phyloP scores from a whole-genome alignment of 208 protist genomes.

The Leishmania guyanensis region DNA sequence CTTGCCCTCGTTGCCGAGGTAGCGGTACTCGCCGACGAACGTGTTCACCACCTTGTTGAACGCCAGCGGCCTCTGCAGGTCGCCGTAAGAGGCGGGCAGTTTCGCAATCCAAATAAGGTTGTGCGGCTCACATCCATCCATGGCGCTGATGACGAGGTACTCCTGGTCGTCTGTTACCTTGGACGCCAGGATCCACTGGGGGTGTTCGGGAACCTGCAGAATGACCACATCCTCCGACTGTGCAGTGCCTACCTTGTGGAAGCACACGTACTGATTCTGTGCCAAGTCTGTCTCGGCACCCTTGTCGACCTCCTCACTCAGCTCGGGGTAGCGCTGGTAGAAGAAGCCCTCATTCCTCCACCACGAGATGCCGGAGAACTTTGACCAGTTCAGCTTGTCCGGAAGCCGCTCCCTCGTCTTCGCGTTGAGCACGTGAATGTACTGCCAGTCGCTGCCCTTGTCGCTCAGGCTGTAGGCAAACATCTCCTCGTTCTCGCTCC shows the following conservation, averaged over 20 bases:
- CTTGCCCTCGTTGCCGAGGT: constrained; percentile 85
- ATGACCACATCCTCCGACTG: constrained; percentile 84
- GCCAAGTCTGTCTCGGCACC: constrained; percentile 89
- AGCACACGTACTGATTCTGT: constrained; percentile 84
- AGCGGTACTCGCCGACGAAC: constrained; percentile 89
- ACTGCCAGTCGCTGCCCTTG: constrained; percentile 93
- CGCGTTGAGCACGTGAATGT: constrained; percentile 72
- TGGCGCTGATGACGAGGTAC: constrained; percentile 72
- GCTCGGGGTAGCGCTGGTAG: constrained; percentile 88
- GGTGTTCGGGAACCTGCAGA: constrained; percentile 74
- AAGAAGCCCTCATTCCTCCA: constrained; percentile 91
- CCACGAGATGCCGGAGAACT: constrained; percentile 90
- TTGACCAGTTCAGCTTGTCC: constrained; percentile 88
- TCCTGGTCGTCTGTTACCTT: constrained; percentile 81
- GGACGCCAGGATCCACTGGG: constrained; percentile 65
- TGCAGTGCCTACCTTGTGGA: constrained; percentile 82
- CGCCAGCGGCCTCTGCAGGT: constrained; percentile 42
- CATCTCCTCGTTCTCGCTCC: constrained; percentile 77
- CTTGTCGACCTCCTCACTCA: constrained; percentile 63
- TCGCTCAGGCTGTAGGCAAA: constrained; percentile 88
- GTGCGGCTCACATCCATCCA: constrained; percentile 78
- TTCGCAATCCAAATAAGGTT: constrained; percentile 84
- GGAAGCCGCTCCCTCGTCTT: constrained; percentile 54
- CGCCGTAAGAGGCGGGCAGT: constrained; percentile 44
- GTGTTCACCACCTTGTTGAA: constrained; percentile 81